Percentiles rank a stretch among this genome's conserved stretches.
Conservation (phyloP, 495 filamentous ascomycete genomes). For the Trichoderma gamsii region DNA sequence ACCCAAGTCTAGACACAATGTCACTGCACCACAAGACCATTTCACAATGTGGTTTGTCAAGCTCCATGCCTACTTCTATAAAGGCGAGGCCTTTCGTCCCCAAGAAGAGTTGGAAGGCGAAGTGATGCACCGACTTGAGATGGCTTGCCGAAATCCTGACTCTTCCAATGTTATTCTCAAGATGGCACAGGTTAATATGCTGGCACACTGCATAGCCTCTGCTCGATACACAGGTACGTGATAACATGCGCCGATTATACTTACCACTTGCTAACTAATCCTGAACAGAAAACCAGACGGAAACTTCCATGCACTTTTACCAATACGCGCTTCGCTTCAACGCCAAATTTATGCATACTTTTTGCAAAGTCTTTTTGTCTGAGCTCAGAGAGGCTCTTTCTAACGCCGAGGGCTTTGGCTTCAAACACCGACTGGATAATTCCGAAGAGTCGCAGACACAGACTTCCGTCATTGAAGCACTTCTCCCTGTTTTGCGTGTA, state of each 20-base stretch:
- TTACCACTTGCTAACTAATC: slow-evolving; percentile 24
- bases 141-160: slow-evolving; percentile 62
- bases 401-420: neutral
- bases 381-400: slow-evolving; percentile 41
- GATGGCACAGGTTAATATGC: slow-evolving; percentile 78
- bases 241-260: neutral
- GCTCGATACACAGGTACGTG: slow-evolving; percentile 55
- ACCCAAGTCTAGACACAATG: slow-evolving; percentile 16
- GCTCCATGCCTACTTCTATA: slow-evolving; percentile 78
- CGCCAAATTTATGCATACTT: slow-evolving; percentile 67
- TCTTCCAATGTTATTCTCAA: slow-evolving; percentile 55
- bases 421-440: neutral
- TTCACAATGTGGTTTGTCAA: slow-evolving; percentile 79
- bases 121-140: slow-evolving; percentile 67
- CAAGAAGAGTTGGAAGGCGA: slow-evolving; percentile 83
- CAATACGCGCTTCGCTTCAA: slow-evolving; percentile 76
- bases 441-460: neutral
- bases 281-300: slow-evolving; percentile 30
- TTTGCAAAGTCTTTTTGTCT: slow-evolving; percentile 66
- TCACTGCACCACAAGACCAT: slow-evolving; percentile 25
- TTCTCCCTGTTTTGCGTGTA: slow-evolving; percentile 63
- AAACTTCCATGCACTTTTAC: slow-evolving; percentile 47
- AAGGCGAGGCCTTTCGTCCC: slow-evolving; percentile 56
- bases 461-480: slow-evolving; percentile 8
- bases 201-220: slow-evolving; percentile 67